Percentiles rank a stretch among this genome's conserved stretches.
Evolutionary conservation across 805 yeast species (phyloP).

Genomic region (Hermanozyma aechmeae): DNA sequence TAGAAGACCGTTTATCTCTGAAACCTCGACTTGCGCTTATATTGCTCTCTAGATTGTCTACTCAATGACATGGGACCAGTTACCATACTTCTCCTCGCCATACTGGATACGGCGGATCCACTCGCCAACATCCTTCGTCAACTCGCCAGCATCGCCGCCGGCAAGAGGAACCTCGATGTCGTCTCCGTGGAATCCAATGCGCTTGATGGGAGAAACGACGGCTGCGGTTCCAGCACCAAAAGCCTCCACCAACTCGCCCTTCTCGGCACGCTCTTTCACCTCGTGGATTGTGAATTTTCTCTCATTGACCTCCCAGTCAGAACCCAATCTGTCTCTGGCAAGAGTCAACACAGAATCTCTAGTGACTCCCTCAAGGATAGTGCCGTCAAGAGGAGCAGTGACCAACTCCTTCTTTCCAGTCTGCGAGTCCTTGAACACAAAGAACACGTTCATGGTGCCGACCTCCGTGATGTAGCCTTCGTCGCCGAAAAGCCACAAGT

Average conservation of each 20-base stretch:
- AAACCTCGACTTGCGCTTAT: too few relatives aligned
- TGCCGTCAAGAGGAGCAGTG: constrained; percentile 96
- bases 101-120: constrained; percentile 92
- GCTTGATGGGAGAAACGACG: constrained; percentile 86
- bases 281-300: constrained; percentile 77
- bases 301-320: constrained; percentile 73
- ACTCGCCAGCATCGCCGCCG: constrained; percentile 72
- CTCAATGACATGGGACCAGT: constrained; percentile 37
- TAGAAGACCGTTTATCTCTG: too few relatives aligned
- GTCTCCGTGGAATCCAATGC: constrained; percentile 70
- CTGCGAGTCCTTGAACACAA: constrained; percentile 62
- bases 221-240: constrained; percentile 99
- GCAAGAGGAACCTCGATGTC: constrained; percentile 71
- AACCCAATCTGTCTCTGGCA: constrained; percentile 66
- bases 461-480: constrained; percentile 87
- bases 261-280: constrained; percentile 64
- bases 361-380: constrained; percentile 93
- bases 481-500: constrained; percentile 92
- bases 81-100: constrained; percentile 62
- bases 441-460: constrained; percentile 95
- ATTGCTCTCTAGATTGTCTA: too few relatives aligned
- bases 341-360: constrained; percentile 78
- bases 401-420: constrained; percentile 85
- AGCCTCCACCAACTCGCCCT: constrained; percentile 86
- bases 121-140: constrained; percentile 66